Percentiles rank a stretch among this genome's conserved stretches.
Conservation (phyloP, 169 alveolate genomes). For the Cryptosporidium ubiquitum region DNA sequence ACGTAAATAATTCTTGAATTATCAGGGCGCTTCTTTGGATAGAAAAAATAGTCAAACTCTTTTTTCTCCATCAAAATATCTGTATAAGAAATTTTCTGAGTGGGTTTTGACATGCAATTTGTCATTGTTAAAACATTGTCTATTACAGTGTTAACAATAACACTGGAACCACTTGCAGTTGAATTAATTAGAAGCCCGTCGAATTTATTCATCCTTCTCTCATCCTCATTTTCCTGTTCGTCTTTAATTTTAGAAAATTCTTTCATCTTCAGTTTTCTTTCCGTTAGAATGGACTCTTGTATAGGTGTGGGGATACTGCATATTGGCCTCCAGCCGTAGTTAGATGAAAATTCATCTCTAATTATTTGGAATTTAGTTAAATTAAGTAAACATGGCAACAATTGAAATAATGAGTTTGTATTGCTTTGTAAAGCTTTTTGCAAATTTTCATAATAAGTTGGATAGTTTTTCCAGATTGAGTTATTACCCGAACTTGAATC, state of each 20-base stretch:
- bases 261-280: not conserved
- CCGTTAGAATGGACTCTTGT: conserved; percentile 21
- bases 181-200: not conserved
- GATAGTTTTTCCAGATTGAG: conserved; percentile 52
- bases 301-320: not conserved
- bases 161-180: not conserved
- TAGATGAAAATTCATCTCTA: not conserved
- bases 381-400: conserved; percentile 22
- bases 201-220: not conserved
- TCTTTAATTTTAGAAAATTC: not conserved
- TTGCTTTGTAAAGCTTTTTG: not conserved
- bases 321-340: conserved; percentile 24
- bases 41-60: conserved; percentile 29
- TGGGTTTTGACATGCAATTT: not conserved
- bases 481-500: not conserved
- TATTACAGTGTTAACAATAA: conserved; percentile 12
- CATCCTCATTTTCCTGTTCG: not conserved
- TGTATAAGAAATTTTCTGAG: not conserved
- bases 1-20: conserved; percentile 24
- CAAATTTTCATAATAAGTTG: conserved; percentile 33
- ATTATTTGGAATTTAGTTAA: conserved; percentile 46
- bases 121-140: conserved; percentile 22
- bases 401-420: conserved; percentile 5
- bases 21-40: not conserved
- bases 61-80: not conserved